Base-by-base conservation (phyloP, 805 yeast species). In the Starmera quercuum region DNA sequence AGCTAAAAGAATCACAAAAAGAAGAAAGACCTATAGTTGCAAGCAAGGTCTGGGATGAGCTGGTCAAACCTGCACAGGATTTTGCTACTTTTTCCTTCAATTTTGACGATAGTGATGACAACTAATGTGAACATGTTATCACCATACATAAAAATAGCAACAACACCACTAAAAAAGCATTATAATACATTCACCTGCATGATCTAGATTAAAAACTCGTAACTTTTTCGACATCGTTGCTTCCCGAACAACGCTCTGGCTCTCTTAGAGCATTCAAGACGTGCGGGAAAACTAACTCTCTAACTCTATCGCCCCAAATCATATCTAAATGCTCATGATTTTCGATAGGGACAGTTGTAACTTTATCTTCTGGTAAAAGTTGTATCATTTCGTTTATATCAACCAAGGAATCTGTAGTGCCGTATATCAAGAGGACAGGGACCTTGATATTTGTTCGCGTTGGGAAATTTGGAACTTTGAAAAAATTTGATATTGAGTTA, bases 261-360 rank as follows among this genome's bases (percentile, higher is more conserved):
- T n/a, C n/a, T n/a, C n/a, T n/a, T n/a, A n/a, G n/a, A n/a, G n/a
- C n/a, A n/a, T n/a, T 52, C 4, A 63, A 37, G 6, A 72, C 63
- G 36, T 64, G 62, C 6, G 60, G 52, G 30, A 71, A 63, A 1
- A 75, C 77, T 20, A 58, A 42, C 2, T 51, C 42, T 19, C 64
- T 72, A 1, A 82, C 84, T 34, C 78, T 75, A 8, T 68, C 57
- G 8, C 95, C 95, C 97, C 97, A 88, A 12, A 88, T 59, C 36
- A 90, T 73, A 52, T 90, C 97, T 51, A 88, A 63, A 57, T 88
- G 97, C 58, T 88, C 97, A 55, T 87, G 86, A n/a, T 62, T 61
- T 0, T 62, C 66, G 0, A 87, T 71, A 1, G 83, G 78, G 11
- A 75, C 61, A 4, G 73, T 68, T 11, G 68, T 64, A 0, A 75